Percentiles rank a stretch among this genome's conserved stretches.
These are phyloP conservation scores for Fusarium drepaniforme DNA, from an alignment of 2,329 filamentous ascomycete genomes.

Conservation along the genomic window DNA sequence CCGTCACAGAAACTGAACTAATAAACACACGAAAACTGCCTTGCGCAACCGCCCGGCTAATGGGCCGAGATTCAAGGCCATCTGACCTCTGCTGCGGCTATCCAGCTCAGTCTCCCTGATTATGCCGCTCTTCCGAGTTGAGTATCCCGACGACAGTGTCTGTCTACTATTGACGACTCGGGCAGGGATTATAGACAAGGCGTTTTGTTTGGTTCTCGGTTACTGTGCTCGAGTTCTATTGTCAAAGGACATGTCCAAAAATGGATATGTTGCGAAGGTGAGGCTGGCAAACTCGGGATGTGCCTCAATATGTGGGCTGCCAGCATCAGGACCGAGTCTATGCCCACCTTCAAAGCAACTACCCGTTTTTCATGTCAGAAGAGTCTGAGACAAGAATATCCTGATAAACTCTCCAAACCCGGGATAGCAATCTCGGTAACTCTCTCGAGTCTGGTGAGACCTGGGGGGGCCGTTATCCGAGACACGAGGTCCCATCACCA, in stretches of 20 bases:
- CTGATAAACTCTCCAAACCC: conserved; percentile 7
- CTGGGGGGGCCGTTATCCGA: conserved; percentile 35
- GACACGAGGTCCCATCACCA: conserved; percentile 22
- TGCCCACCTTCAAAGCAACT: conserved; percentile 18
- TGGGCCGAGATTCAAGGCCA: not conserved
- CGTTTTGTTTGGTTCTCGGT: not conserved
- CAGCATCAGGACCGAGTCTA: conserved; percentile 3
- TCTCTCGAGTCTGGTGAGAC: conserved; percentile 35
- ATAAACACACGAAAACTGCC: not conserved
- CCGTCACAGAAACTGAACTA: not conserved
- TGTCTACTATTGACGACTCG: not conserved
- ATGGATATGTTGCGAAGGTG: not conserved
- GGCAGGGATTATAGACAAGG: not conserved
- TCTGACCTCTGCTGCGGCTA: not conserved
- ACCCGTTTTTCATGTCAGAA: conserved; percentile 11
- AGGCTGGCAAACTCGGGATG: not conserved
- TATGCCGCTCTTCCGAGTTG: not conserved
- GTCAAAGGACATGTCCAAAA: not conserved
- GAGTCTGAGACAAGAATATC: not conserved
- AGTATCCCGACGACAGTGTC: not conserved
- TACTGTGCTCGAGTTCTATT: not conserved
- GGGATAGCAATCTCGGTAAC: conserved; percentile 31
- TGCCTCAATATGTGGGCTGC: not conserved
- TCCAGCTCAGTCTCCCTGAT: not conserved
- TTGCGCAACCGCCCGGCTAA: not conserved